phyloP scores from a whole-genome alignment of 768 basidiomycete genomes.

The Boletus tylopilopsis region DNA sequence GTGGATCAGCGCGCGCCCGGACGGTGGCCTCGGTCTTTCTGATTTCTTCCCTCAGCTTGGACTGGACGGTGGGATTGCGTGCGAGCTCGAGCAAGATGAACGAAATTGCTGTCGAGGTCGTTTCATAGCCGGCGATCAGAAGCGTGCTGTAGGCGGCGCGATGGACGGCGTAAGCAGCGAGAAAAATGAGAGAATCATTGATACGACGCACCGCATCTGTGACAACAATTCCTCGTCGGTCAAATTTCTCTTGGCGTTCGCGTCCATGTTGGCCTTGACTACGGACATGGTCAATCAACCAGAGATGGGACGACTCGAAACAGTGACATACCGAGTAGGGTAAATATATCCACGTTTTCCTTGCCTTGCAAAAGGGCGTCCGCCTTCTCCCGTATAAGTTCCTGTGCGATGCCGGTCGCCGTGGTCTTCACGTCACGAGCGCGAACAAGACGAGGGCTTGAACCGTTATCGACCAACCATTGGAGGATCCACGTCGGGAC shows the following conservation, averaged over 20 bases:
- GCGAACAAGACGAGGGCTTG: neutral
- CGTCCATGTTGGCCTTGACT: conserved; percentile 23
- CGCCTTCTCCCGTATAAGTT: conserved; percentile 5
- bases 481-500: neutral
- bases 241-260: conserved; percentile 12
- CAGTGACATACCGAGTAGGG: conserved; percentile 37
- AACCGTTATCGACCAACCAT: neutral
- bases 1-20: neutral
- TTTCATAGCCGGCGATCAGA: conserved; percentile 52
- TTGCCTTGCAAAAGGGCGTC: conserved; percentile 5
- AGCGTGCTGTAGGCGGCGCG: conserved; percentile 31
- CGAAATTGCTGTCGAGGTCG: conserved; percentile 48
- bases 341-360: conserved; percentile 8
- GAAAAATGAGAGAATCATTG: too few species aligned
- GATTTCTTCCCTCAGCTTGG: conserved; percentile 43
- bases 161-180: too few species aligned
- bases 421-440: neutral
- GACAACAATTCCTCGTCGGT: conserved; percentile 9
- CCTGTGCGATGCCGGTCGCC: neutral
- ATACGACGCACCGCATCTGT: conserved; percentile 12
- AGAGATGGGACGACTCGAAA: neutral
- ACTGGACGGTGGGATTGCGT: conserved; percentile 51
- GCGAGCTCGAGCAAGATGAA: conserved; percentile 64
- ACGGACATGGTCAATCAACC: neutral
- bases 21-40: neutral